Evolutionary conservation across 208 protist genomes (phyloP), one percentile per base, ranked within the genome.

Genomic region (Porcisia deanei): DNA sequence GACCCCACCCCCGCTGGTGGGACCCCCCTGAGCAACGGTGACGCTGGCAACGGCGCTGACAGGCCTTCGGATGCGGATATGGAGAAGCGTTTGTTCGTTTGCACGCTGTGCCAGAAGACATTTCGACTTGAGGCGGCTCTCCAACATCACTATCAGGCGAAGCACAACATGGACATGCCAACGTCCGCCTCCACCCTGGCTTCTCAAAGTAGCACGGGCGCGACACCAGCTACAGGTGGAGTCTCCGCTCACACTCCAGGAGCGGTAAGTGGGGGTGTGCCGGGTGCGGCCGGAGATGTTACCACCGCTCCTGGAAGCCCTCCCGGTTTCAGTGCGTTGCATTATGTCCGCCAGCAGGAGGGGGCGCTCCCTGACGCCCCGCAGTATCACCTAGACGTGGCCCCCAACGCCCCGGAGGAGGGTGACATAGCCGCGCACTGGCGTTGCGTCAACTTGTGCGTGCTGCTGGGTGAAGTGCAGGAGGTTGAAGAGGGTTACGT

Each of bases 121-220:
- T 97, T 97, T 68, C 88, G 94, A 16, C 76, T 97, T 1, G 91
- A 97, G 82, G 91, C 94, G 20, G 94, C 94, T 20, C 80, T 97
- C 63, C 89, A 91, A 73, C 94, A 97, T 69, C 94, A 97, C 83
- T 96, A 96, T 63, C 88, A 92, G 75, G 91, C 91, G 3, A 97
- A 97, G 80, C 94, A 97, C 76, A 94, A 93, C 81, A 94, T 95
- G 85, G 88, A 93, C 14, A 91, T 93, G 86, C 88, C 93, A 1
- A 61, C 67, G 34, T 52, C 73, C 54, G 25, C n/a, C 37, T 54
- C 63, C 18, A 14, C 61, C n/a, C 20, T 6, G 39, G 16, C 61
- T 66, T 2, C 39, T 30, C 61, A 18, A 18, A 41, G 39, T 30
- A 68, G 70, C n/a, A 22, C 14, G 65, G 73, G 41, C 20, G 16